phyloP scores from a whole-genome alignment of 2,329 filamentous ascomycete species.

The Arthrobotrys sinensis region DNA sequence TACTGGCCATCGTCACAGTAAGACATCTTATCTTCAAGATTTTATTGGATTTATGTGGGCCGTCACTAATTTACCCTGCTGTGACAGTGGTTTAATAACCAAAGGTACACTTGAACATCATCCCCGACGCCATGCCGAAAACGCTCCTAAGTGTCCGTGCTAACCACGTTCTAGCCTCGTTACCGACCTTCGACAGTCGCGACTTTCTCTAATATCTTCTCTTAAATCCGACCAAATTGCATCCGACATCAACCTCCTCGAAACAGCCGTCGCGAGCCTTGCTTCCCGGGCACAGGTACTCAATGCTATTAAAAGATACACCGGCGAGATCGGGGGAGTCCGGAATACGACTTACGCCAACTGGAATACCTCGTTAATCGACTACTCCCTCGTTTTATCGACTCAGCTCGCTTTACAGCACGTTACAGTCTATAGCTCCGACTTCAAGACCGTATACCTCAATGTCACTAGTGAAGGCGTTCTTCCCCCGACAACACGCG shows the following conservation, averaged over 20 bases:
- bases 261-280: conserved; percentile 37
- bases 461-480: conserved; percentile 49
- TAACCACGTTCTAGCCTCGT: conserved; percentile 54
- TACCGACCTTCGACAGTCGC: conserved; percentile 52
- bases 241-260: conserved; percentile 50
- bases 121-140: background rate
- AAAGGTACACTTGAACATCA: conserved; percentile 35
- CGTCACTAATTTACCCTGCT: background rate
- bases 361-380: conserved; percentile 56
- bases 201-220: conserved; percentile 45
- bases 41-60: background rate
- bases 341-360: conserved; percentile 50
- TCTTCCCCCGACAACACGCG: conserved; percentile 34
- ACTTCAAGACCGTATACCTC: conserved; percentile 45
- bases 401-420: conserved; percentile 51
- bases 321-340: conserved; percentile 43
- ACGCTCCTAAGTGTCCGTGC: background rate
- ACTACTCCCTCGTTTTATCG: conserved; percentile 51
- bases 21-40: conserved; percentile 2
- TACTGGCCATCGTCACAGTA: conserved; percentile 60
- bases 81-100: conserved; percentile 59
- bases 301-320: conserved; percentile 59
- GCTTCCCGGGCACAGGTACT: conserved; percentile 53
- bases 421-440: conserved; percentile 50
- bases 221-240: conserved; percentile 58